Evolutionary conservation across 371 early-diverging fungal species (phyloP).

Genomic region (Mucor sp.): DNA sequence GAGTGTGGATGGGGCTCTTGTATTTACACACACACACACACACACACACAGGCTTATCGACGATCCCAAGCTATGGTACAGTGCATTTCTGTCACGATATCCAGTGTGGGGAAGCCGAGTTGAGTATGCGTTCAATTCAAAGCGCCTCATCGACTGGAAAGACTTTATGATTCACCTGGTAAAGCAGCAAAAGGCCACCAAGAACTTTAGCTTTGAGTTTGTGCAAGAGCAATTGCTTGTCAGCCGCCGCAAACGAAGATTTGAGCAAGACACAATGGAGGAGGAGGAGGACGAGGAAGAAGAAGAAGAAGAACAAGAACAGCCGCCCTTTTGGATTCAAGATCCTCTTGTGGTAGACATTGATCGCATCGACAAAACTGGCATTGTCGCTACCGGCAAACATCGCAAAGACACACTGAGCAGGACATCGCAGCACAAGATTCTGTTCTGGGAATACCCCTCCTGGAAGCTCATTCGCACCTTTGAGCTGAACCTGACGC

Average conservation of each 20-base stretch:
- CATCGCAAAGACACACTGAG: constrained; percentile 16
- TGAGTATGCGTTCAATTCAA: constrained; percentile 13
- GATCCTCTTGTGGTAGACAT: constrained; percentile 39
- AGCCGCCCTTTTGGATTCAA: constrained; percentile 31
- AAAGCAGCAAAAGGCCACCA: constrained; percentile 23
- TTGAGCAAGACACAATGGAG: not conserved
- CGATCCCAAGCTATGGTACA: constrained; percentile 33
- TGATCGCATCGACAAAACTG: constrained; percentile 26
- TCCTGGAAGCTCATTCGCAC: constrained; percentile 30
- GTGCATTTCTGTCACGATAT: constrained; percentile 17
- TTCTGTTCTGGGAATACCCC: constrained; percentile 39
- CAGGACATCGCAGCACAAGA: constrained; percentile 30
- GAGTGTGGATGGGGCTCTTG: no score
- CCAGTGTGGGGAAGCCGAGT: constrained; percentile 26
- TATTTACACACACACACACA: not conserved
- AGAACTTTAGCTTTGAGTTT: constrained; percentile 25
- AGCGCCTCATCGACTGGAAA: constrained; percentile 27
- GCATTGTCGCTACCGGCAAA: constrained; percentile 36
- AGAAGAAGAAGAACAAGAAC: not conserved
- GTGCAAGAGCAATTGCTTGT: constrained; percentile 15
- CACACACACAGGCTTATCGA: constrained; percentile 13
- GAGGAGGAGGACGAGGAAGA: not conserved
- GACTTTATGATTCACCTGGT: constrained; percentile 27
- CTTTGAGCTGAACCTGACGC: constrained; percentile 30
- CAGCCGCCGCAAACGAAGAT: not conserved